Conservation (phyloP, 164 flowering plant genomes). For the Paratinospora sagittata region DNA sequence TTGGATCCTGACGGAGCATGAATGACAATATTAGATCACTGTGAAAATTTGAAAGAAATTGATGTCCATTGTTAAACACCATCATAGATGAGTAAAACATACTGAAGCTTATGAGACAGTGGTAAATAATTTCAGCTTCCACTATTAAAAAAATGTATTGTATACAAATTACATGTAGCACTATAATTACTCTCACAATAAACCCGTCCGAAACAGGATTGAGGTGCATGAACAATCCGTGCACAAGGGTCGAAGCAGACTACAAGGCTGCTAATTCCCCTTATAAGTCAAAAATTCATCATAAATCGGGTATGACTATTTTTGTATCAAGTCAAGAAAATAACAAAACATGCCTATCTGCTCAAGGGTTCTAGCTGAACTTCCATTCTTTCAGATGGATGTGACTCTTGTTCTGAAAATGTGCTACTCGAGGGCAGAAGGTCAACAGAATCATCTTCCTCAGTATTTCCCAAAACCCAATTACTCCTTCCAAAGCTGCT, state of each 20-base stretch:
- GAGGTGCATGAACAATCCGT: neutral
- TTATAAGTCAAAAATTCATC: constrained; percentile 9
- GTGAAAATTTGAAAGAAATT: neutral
- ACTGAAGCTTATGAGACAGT: neutral
- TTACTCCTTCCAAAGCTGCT: constrained; percentile 46
- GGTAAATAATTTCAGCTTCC: neutral
- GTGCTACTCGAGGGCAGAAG: constrained; percentile 49
- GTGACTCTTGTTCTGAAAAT: constrained; percentile 30
- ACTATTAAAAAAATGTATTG: constrained; percentile 1
- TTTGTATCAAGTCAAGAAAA: constrained; percentile 12
- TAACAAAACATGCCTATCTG: constrained; percentile 34
- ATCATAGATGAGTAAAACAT: neutral
- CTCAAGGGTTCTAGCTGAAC: constrained; percentile 79
- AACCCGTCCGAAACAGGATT: neutral
- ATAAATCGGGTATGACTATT: neutral
- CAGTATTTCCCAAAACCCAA: constrained; percentile 79
- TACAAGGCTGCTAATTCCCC: neutral
- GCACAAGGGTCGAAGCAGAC: neutral
- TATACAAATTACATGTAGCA: neutral
- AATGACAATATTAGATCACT: neutral
- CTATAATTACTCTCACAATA: neutral
- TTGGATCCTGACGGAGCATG: neutral
- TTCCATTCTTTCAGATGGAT: constrained; percentile 61
- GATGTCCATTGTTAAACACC: neutral
- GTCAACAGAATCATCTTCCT: constrained; percentile 77